Percentiles rank a stretch among this genome's conserved stretches.
These are phyloP conservation scores for Bryoerythrophyllum caledonicum DNA, from an alignment of 225 moss, liverwort and hornwort species.

Conservation along the genomic window DNA sequence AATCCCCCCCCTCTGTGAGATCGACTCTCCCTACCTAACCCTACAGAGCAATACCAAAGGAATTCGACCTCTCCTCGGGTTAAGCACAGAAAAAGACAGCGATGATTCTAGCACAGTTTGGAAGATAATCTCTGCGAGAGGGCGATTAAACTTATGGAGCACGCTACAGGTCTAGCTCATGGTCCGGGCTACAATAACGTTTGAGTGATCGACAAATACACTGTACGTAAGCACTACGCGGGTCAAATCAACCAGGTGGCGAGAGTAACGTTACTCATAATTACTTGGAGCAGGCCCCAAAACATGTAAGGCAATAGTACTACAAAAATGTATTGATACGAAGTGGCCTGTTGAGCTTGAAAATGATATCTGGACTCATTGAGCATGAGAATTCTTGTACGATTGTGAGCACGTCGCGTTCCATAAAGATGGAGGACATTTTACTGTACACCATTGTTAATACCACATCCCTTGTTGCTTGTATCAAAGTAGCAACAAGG, in stretches of 20 bases:
- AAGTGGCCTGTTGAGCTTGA: neutral
- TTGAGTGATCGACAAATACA: constrained; percentile 34
- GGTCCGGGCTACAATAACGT: constrained; percentile 16
- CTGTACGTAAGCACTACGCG: constrained; percentile 29
- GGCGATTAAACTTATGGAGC: constrained; percentile 14
- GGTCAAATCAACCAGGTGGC: constrained; percentile 48
- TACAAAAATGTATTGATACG: constrained; percentile 10
- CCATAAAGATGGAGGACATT: neutral
- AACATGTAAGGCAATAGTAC: constrained; percentile 18
- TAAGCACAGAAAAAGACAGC: neutral
- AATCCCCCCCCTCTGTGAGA: neutral
- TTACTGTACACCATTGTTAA: neutral
- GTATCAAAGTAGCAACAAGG: no score
- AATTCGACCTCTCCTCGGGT: constrained; percentile 3
- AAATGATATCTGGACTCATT: neutral
- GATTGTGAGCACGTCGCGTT: neutral
- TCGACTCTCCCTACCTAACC: constrained; percentile 14
- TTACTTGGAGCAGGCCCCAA: constrained; percentile 41
- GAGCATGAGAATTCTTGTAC: neutral
- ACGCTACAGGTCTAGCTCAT: constrained; percentile 19
- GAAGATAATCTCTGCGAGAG: neutral
- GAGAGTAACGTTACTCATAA: constrained; percentile 47
- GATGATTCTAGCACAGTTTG: neutral
- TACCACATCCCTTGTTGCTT: neutral
- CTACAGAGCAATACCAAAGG: constrained; percentile 4